These are phyloP conservation scores for Sporothrix pallida DNA, from an alignment of 2,329 filamentous ascomycete species.

Conservation along the genomic window DNA sequence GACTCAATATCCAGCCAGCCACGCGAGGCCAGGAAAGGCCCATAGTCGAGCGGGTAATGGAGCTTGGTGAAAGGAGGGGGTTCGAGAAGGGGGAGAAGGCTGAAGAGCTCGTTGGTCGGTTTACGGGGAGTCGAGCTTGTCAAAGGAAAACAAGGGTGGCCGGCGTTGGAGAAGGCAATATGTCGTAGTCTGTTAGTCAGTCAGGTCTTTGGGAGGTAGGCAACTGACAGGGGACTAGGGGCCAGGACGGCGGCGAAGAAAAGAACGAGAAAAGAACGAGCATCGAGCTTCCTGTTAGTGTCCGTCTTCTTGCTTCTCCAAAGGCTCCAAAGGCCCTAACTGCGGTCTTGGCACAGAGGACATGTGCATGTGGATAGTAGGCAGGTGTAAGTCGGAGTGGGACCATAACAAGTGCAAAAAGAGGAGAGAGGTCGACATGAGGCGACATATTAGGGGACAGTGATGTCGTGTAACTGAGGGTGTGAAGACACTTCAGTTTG, in stretches of 20 bases:
- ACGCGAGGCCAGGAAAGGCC: not conserved
- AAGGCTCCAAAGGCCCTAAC: too few relatives aligned
- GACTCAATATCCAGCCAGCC: slow-evolving; percentile 20
- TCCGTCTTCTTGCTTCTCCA: not conserved
- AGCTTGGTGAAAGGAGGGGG: not conserved
- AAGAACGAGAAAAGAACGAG: not conserved
- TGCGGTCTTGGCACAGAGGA: not conserved
- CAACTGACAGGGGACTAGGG: not conserved
- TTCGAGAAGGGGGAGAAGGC: not conserved
- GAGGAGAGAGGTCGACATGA: not conserved
- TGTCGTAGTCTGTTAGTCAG: not conserved
- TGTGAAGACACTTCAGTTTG: not conserved
- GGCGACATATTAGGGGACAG: not conserved
- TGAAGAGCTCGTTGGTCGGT: slow-evolving; percentile 28
- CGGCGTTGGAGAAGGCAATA: not conserved
- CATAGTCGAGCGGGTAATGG: too few relatives aligned
- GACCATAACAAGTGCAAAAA: not conserved
- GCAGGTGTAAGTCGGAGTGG: not conserved
- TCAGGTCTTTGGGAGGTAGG: too few relatives aligned
- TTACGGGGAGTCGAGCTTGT: slow-evolving; percentile 15
- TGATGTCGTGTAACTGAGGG: not conserved
- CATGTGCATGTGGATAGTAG: slow-evolving; percentile 10
- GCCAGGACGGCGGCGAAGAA: not conserved
- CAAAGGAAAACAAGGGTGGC: not conserved
- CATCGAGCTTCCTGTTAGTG: not conserved